These are phyloP conservation scores for Hyaloperonospora brassicae DNA, from an alignment of 352 stramenopile genomes.

Conservation along the genomic window DNA sequence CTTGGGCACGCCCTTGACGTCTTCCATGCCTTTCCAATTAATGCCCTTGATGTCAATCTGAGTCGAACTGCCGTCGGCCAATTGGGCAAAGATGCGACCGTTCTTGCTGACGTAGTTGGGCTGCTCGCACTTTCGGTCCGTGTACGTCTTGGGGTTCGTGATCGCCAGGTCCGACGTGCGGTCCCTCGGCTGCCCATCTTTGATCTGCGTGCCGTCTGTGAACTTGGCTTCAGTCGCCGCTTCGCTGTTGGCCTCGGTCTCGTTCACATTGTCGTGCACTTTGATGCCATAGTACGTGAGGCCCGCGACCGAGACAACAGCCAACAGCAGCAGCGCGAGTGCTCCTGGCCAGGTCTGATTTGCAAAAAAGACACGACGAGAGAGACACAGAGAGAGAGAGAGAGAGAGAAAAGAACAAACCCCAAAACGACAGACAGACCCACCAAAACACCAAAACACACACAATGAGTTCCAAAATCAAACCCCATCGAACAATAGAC, in stretches of 20 bases:
- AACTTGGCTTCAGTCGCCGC: conserved; percentile 41
- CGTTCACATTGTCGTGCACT: conserved; percentile 50
- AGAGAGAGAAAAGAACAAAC: neutral
- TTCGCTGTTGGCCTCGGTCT: conserved; percentile 37
- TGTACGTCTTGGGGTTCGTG: conserved; percentile 70
- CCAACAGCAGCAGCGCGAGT: conserved; percentile 51
- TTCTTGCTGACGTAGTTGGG: conserved; percentile 80
- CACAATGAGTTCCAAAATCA: neutral
- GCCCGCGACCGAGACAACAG: conserved; percentile 46
- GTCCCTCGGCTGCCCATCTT: conserved; percentile 45
- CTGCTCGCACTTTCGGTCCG: conserved; percentile 63
- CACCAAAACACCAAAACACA: neutral
- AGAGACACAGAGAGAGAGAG: no score
- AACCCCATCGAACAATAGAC: no score
- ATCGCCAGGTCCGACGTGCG: conserved; percentile 38
- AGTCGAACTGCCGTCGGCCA: conserved; percentile 42
- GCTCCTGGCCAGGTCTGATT: conserved; percentile 69
- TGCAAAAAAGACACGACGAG: neutral
- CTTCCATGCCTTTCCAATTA: conserved; percentile 82
- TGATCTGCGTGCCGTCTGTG: conserved; percentile 53
- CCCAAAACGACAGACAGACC: neutral
- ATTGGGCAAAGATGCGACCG: conserved; percentile 52
- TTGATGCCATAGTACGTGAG: conserved; percentile 75
- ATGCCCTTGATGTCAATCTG: conserved; percentile 79
- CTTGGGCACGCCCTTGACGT: conserved; percentile 57